Evolutionary conservation across 371 early-diverging fungal species (phyloP), one percentile per base, ranked within the genome.

Genomic region (Rhizopus stolonifer): DNA sequence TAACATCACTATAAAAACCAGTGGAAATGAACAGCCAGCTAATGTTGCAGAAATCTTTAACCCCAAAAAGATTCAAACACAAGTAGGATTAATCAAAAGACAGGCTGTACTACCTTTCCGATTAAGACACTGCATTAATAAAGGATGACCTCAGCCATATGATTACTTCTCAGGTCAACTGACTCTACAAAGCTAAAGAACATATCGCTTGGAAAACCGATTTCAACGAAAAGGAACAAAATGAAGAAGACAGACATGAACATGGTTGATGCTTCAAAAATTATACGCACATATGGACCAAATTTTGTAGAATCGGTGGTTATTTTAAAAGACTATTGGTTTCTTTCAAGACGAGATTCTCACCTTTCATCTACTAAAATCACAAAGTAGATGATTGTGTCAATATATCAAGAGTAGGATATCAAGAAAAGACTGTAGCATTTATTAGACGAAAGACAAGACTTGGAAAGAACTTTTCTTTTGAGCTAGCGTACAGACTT

Each of bases 81-180:
- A 53, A 53, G 36, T 36, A 32, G 26, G 26, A 13, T 1, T 2
- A 25, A 6, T 8, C 11, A 45, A 23, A 25, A 45, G 19, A 17
- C 4, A 31, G 32, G 3, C 19, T 4, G 7, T 47, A 47, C 18
- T 47, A 47, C 33, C 52, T 52, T 45, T 23, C 33, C 53, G 33
- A 53, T 25, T 23, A 44, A 45, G 38, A 53, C 33, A 45, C 33
- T 18, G n/a, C 22, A 34, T 23, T 36, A 7, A 34, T 45, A 10
- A 46, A 53, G 25, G 46, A 26, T 24, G 23, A 45, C 23, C 53
- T 46, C 36, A 45, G 53, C 10, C 46, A 33, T 23, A 36, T 54
- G 46, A 38, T 54, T 29, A 33, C 46, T 53, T 45, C 54, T 46
- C 38, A 33, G 34, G 36, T 53, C 46, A 53, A 32, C 25, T 17